phyloP scores from a whole-genome alignment of 306 rosid species.

The Ammopiptanthus mongolicus region DNA sequence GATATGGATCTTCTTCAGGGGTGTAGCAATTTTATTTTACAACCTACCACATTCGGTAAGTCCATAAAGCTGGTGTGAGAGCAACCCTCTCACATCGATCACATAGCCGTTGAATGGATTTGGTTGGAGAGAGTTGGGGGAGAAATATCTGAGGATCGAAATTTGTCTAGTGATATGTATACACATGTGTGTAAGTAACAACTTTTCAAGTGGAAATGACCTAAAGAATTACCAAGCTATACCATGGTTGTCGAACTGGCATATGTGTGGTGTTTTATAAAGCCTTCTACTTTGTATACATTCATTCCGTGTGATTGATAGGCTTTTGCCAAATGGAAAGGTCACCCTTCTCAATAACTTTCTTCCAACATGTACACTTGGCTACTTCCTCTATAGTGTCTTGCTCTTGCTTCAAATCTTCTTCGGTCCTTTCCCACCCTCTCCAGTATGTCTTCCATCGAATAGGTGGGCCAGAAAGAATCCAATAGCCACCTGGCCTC shows the following conservation, averaged over 20 bases:
- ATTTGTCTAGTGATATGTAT: no score
- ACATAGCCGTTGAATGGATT: no score
- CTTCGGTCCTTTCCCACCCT: constrained; percentile 90
- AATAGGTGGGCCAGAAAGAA: constrained; percentile 96
- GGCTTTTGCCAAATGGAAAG: constrained; percentile 91
- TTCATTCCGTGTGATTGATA: constrained; percentile 65
- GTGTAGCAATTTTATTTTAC: no score
- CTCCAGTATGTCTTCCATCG: constrained; percentile 80
- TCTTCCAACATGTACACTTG: constrained; percentile 71
- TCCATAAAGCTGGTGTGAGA: no score
- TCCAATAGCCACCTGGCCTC: constrained; percentile 97
- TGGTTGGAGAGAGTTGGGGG: no score
- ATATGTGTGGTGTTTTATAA: constrained; percentile 61
- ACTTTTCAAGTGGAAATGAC: neutral
- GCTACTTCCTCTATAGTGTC: constrained; percentile 71
- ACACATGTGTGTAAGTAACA: no score
- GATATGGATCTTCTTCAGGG: no score
- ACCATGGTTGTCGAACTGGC: constrained; percentile 79
- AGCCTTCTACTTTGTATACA: constrained; percentile 51
- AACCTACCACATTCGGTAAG: no score
- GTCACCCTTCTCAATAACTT: constrained; percentile 66
- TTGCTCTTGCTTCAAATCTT: constrained; percentile 84
- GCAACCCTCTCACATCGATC: no score
- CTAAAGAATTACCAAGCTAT: constrained; percentile 54
- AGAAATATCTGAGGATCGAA: no score